phyloP scores from a whole-genome alignment of 306 rosid species.

The Rubus parviflorus region DNA sequence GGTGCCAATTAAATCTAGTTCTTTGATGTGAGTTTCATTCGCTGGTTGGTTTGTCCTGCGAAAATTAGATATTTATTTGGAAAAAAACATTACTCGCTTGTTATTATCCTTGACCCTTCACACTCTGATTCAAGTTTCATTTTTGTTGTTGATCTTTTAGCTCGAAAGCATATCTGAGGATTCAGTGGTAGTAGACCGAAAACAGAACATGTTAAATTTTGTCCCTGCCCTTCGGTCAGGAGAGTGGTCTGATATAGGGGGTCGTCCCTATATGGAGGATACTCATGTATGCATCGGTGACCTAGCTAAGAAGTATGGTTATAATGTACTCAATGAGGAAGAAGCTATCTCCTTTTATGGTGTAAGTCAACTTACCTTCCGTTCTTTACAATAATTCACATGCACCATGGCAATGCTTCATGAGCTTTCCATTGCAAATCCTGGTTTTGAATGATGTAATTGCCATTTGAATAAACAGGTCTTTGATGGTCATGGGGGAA shows the following conservation, averaged over 20 bases:
- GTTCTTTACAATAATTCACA: constrained; percentile 1
- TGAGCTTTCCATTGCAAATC: neutral
- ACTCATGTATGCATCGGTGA: constrained; percentile 86
- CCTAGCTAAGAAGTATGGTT: constrained; percentile 65
- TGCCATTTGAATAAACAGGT: constrained; percentile 50
- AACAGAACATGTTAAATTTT: constrained; percentile 46
- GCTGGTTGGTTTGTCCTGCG: neutral
- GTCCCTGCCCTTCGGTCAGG: constrained; percentile 79
- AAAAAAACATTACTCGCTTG: neutral
- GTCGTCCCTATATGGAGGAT: constrained; percentile 80
- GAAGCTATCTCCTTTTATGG: constrained; percentile 90
- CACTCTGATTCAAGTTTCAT: constrained; percentile 8
- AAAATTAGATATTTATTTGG: neutral
- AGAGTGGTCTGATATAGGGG: constrained; percentile 91
- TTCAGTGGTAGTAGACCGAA: constrained; percentile 54
- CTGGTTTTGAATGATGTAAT: constrained; percentile 14
- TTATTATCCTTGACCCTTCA: constrained; percentile 3
- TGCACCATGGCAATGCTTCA: neutral
- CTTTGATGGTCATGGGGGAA: constrained; percentile 96
- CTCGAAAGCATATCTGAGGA: constrained; percentile 91
- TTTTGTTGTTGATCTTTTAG: constrained; percentile 41
- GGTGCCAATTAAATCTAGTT: neutral
- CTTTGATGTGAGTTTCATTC: neutral
- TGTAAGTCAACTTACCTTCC: constrained; percentile 49
- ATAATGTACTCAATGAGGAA: constrained; percentile 36